phyloP scores from a whole-genome alignment of 805 yeast species.

The Candida arabinofermentans region DNA sequence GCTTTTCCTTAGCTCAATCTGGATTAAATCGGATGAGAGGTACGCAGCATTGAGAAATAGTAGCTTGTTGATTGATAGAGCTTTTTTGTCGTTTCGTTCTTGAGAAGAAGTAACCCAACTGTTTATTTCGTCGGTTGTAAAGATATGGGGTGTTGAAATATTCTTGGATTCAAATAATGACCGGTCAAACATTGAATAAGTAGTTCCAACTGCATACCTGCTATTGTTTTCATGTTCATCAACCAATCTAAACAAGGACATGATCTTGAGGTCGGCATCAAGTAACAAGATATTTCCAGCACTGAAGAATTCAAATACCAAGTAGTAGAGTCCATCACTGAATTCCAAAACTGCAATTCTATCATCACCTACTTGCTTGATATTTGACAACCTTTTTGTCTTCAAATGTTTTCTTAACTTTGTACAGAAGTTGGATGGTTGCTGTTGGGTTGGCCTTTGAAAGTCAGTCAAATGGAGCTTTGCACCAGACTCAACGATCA shows the following conservation, averaged over 20 bases:
- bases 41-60: conserved; percentile 66
- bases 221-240: conserved; percentile 63
- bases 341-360: conserved; percentile 82
- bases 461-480: conserved; percentile 74
- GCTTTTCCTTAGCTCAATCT: conserved; percentile 44
- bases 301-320: conserved; percentile 89
- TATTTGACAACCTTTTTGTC: conserved; percentile 66
- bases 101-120: conserved; percentile 39
- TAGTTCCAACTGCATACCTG: conserved; percentile 70
- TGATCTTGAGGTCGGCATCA: conserved; percentile 62
- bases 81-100: conserved; percentile 35
- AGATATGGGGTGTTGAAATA: conserved; percentile 10
- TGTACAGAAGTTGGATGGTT: conserved; percentile 81
- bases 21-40: conserved; percentile 74
- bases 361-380: conserved; percentile 75
- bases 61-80: conserved; percentile 63
- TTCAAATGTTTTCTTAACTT: conserved; percentile 85
- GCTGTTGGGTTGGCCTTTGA: conserved; percentile 73
- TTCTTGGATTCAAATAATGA: conserved; percentile 34
- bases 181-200: conserved; percentile 58
- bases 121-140: conserved; percentile 30
- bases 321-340: conserved; percentile 71
- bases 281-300: conserved; percentile 87
- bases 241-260: conserved; percentile 75
- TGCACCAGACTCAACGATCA: conserved; percentile 84